Evolutionary conservation across 73 alveolate species (phyloP).

Genomic region (Paramecium biaurelia): DNA sequence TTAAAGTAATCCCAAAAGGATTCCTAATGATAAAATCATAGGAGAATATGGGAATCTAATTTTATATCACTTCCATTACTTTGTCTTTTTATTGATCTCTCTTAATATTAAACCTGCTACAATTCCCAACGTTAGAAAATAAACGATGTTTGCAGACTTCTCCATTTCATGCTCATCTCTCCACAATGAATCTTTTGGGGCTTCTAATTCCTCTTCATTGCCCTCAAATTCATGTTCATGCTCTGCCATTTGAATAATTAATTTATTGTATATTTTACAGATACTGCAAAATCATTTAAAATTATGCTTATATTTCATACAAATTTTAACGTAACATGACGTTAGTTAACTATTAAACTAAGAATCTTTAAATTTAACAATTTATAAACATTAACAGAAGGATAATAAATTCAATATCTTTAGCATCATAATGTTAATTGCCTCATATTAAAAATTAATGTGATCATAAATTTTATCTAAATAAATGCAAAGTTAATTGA

Average conservation of each 20-base stretch:
- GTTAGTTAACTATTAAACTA: not conserved
- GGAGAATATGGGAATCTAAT: slow-evolving; percentile 71
- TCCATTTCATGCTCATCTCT: slow-evolving; percentile 48
- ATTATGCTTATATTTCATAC: not conserved
- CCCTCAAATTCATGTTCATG: slow-evolving; percentile 34
- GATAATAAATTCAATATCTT: not conserved
- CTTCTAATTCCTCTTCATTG: not conserved
- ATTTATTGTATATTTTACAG: not conserved
- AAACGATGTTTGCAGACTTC: not conserved
- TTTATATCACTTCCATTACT: not conserved
- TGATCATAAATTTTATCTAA: not conserved
- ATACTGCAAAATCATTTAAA: not conserved
- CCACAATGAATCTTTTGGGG: slow-evolving; percentile 7
- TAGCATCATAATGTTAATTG: not conserved
- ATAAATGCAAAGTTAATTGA: not conserved
- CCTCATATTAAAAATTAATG: not conserved
- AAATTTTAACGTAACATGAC: not conserved
- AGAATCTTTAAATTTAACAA: not conserved
- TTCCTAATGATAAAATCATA: slow-evolving; percentile 59
- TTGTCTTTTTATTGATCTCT: slow-evolving; percentile 30
- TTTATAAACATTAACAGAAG: not conserved
- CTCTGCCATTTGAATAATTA: slow-evolving; percentile 17
- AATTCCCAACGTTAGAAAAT: slow-evolving; percentile 41
- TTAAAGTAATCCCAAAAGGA: slow-evolving; percentile 53
- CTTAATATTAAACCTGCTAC: slow-evolving; percentile 42